Percentiles rank a stretch among this genome's conserved stretches.
These are phyloP conservation scores for Cicer cuneatum DNA, from an alignment of 306 rosid genomes.

Conservation along the genomic window DNA sequence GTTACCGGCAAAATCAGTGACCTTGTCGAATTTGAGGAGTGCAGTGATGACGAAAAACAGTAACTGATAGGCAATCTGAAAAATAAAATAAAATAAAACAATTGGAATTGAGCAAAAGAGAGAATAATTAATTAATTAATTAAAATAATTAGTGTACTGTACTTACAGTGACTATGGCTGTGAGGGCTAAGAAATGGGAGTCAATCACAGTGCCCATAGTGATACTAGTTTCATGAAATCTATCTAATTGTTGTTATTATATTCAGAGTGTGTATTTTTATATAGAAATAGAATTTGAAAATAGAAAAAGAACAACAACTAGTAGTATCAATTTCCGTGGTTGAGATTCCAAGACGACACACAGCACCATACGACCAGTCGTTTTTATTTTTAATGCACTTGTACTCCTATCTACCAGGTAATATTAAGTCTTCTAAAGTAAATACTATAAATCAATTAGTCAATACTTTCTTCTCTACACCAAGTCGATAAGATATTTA, in stretches of 20 bases:
- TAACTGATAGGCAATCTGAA: conserved; percentile 77
- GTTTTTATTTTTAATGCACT: no score
- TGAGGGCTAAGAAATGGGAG: conserved; percentile 81
- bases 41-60: conserved; percentile 88
- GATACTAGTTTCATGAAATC: no score
- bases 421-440: no score
- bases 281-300: not conserved
- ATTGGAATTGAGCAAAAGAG: not conserved
- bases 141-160: not conserved
- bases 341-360: no score
- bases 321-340: no score
- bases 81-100: not conserved
- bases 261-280: not conserved
- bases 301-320: not conserved
- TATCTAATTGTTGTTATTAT: not conserved
- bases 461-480: no score
- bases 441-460: no score
- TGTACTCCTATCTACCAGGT: no score
- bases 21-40: conserved; percentile 86
- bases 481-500: no score
- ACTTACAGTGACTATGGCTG: conserved; percentile 84
- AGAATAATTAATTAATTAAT: not conserved
- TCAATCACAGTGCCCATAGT: conserved; percentile 78
- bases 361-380: no score
- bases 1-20: conserved; percentile 97